Evolutionary conservation across 106 monocot species (phyloP).

Genomic region (Acorus gramineus): DNA sequence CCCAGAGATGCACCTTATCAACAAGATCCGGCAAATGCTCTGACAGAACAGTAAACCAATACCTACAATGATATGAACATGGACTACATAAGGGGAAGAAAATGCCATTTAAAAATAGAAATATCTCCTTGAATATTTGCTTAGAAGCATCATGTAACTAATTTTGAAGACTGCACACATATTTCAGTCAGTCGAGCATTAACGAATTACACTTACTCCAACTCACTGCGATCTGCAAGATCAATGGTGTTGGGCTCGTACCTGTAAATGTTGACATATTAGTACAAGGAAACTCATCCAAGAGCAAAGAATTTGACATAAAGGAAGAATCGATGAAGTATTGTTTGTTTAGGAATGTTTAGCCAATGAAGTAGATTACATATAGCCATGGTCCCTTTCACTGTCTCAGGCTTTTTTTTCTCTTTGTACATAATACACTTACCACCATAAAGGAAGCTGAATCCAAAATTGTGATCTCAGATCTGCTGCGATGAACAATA

Average conservation of each 20-base stretch:
- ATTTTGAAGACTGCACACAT: not conserved
- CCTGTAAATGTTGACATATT: slow-evolving; percentile 32
- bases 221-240: slow-evolving; percentile 70
- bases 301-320: no score
- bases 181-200: not conserved
- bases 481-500: no score
- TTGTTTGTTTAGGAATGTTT: no score
- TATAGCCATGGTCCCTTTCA: no score
- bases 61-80: slow-evolving; percentile 35
- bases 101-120: not conserved
- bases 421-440: no score
- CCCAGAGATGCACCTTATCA: slow-evolving; percentile 54
- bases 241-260: slow-evolving; percentile 99
- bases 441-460: no score
- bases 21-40: slow-evolving; percentile 92
- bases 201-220: slow-evolving; percentile 56
- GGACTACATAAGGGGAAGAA: not conserved
- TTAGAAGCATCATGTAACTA: not conserved
- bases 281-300: no score
- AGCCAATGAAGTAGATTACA: no score
- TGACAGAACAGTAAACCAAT: slow-evolving; percentile 85
- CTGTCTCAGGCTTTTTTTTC: no score
- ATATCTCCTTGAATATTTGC: not conserved
- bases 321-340: no score
- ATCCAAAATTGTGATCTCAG: no score